These are phyloP conservation scores for Pseudisothecium myosuroides DNA, from an alignment of 225 moss, liverwort and hornwort species.

Conservation along the genomic window DNA sequence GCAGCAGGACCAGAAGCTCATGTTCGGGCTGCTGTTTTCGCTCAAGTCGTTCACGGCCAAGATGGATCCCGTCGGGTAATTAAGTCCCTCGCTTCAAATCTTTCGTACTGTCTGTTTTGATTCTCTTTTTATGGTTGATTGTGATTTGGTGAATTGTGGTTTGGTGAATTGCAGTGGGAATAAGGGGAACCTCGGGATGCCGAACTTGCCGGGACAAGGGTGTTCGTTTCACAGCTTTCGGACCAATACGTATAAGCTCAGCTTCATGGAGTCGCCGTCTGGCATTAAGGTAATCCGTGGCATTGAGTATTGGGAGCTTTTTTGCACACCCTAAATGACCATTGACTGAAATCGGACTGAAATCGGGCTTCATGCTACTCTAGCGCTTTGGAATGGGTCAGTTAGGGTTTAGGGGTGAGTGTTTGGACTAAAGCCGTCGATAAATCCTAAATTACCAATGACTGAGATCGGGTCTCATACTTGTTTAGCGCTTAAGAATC, in stretches of 20 bases:
- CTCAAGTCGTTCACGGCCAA: slow-evolving; percentile 94
- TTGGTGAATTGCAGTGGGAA: slow-evolving; percentile 41
- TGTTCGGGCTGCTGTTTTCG: slow-evolving; percentile 93
- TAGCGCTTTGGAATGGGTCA: not conserved
- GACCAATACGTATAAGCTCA: slow-evolving; percentile 93
- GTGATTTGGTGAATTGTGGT: slow-evolving; percentile 3
- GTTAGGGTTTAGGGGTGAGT: not conserved
- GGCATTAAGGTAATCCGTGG: slow-evolving; percentile 53
- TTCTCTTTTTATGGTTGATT: not conserved
- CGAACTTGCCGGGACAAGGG: slow-evolving; percentile 68
- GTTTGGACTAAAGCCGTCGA: not conserved
- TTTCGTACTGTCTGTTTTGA: not conserved
- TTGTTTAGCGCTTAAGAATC: not conserved
- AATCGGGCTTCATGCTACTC: not conserved
- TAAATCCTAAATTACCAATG: not conserved
- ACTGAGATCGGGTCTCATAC: not conserved
- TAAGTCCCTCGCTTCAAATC: not conserved
- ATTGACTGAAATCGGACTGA: not conserved
- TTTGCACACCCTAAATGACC: not conserved
- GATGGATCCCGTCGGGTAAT: slow-evolving; percentile 88
- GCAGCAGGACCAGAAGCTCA: slow-evolving; percentile 98
- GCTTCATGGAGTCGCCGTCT: slow-evolving; percentile 88
- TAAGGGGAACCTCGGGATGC: slow-evolving; percentile 66
- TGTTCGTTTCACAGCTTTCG: slow-evolving; percentile 94
- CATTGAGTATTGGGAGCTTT: not conserved